phyloP scores from a whole-genome alignment of 441 rosid species.

The Pelargonium australe region DNA sequence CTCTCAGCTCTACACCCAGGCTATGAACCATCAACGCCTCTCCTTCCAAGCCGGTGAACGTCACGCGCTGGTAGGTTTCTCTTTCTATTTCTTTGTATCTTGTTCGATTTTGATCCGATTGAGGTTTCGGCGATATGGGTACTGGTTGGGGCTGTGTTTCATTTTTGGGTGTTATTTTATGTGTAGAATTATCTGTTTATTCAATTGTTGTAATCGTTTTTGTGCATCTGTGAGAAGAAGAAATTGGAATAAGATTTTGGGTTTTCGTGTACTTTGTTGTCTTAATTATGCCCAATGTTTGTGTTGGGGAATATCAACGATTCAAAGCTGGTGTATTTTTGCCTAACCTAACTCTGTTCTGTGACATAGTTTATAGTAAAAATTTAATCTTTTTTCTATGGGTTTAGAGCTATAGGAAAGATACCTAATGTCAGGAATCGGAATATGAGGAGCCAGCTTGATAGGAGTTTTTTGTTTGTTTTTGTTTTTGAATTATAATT shows the following conservation, averaged over 20 bases:
- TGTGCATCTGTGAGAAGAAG: neutral
- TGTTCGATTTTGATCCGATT: conserved; percentile 11
- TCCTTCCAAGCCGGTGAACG: conserved; percentile 74
- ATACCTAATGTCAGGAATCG: too few relatives aligned
- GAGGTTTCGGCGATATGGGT: conserved; percentile 10
- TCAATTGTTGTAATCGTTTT: neutral
- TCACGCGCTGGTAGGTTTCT: conserved; percentile 36
- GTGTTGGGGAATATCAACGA: neutral
- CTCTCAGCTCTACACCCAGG: conserved; percentile 60
- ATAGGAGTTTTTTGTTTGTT: too few relatives aligned
- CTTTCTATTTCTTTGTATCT: neutral
- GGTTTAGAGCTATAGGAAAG: conserved; percentile 1
- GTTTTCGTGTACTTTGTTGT: neutral
- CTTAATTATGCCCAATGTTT: neutral
- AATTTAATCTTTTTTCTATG: neutral
- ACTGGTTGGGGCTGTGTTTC: neutral
- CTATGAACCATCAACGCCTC: conserved; percentile 62
- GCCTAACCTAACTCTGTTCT: neutral
- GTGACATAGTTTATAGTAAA: neutral
- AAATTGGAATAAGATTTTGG: neutral
- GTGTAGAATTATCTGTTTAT: neutral
- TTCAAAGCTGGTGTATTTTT: neutral
- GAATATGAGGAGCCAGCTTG: too few relatives aligned
- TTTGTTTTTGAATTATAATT: too few relatives aligned
- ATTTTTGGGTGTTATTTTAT: neutral